Conservation (phyloP, 2,329 filamentous ascomycete species). For the Xylaria sp. region DNA sequence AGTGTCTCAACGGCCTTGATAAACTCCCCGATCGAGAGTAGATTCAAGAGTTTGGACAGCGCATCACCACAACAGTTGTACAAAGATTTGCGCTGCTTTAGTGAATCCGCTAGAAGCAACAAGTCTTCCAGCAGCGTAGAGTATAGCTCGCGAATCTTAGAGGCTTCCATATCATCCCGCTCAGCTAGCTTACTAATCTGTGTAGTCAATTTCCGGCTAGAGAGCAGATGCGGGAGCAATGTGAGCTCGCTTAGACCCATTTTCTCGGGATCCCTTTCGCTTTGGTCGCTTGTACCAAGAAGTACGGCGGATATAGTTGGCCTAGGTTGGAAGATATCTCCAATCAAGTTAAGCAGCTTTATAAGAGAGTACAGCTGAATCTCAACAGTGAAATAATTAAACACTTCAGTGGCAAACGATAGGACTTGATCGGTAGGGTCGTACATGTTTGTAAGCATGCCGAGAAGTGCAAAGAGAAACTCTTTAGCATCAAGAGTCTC, state of each 20-base stretch:
- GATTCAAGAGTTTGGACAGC: constrained; percentile 81
- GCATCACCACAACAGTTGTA: constrained; percentile 73
- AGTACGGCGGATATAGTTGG: constrained; percentile 77
- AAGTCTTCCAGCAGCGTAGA: constrained; percentile 73
- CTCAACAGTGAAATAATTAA: constrained; percentile 76
- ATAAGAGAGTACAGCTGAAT: constrained; percentile 82
- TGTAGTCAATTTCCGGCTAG: constrained; percentile 64
- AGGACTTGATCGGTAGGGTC: constrained; percentile 77
- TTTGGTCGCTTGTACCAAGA: constrained; percentile 66
- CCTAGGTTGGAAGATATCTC: constrained; percentile 79
- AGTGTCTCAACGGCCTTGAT: constrained; percentile 87
- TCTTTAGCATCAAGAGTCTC: constrained; percentile 86
- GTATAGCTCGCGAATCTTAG: constrained; percentile 75
- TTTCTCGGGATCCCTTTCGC: constrained; percentile 59
- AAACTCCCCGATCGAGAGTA: constrained; percentile 88
- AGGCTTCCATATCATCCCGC: constrained; percentile 71
- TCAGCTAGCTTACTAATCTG: constrained; percentile 68
- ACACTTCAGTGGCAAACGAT: constrained; percentile 79
- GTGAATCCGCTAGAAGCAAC: constrained; percentile 71
- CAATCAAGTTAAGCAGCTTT: constrained; percentile 78
- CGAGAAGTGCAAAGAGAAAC: constrained; percentile 86
- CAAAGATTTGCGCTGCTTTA: constrained; percentile 66
- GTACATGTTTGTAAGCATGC: constrained; percentile 92
- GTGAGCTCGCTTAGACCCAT: constrained; percentile 65
- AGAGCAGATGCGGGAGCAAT: constrained; percentile 67